These are phyloP conservation scores for Bryopsis sp. DNA, from an alignment of 139 green algal genomes.

Conservation along the genomic window DNA sequence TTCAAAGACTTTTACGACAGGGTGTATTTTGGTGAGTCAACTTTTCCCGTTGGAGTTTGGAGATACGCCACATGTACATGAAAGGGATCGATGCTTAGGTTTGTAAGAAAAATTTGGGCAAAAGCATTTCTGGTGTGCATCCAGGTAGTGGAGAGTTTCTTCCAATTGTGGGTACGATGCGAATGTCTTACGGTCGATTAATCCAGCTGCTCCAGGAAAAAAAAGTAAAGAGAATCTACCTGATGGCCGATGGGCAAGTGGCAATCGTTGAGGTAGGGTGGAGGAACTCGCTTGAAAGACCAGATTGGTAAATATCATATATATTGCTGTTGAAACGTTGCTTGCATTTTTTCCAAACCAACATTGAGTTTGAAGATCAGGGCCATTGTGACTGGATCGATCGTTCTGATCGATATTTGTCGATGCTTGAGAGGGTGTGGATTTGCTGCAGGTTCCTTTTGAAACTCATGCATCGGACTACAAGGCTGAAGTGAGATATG, in stretches of 20 bases:
- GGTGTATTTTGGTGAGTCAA: conserved; percentile 17
- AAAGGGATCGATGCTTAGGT: too few relatives aligned
- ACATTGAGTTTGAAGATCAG: too few relatives aligned
- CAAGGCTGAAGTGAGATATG: conserved; percentile 13
- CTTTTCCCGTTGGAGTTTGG: too few relatives aligned
- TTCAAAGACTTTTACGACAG: neutral
- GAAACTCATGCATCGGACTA: conserved; percentile 21
- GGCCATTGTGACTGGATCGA: too few relatives aligned
- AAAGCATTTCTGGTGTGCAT: too few relatives aligned
- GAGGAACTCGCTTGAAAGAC: too few relatives aligned
- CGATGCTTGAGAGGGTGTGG: conserved; percentile 5
- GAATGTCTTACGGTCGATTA: conserved; percentile 44
- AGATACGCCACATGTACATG: too few relatives aligned
- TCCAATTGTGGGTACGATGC: conserved; percentile 20
- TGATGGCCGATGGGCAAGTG: conserved; percentile 50
- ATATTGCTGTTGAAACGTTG: too few relatives aligned
- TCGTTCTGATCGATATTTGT: too few relatives aligned
- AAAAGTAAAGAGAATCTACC: conserved; percentile 48
- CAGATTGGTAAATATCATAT: too few relatives aligned
- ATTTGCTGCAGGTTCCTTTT: conserved; percentile 18
- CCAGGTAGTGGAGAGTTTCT: conserved; percentile 16
- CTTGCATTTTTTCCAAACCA: too few relatives aligned
- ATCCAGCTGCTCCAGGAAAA: conserved; percentile 45
- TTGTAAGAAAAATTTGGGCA: too few relatives aligned
- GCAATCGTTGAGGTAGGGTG: conserved; percentile 55